These are phyloP conservation scores for Hylodesmum podocarpum DNA, from an alignment of 306 rosid species.

Conservation along the genomic window DNA sequence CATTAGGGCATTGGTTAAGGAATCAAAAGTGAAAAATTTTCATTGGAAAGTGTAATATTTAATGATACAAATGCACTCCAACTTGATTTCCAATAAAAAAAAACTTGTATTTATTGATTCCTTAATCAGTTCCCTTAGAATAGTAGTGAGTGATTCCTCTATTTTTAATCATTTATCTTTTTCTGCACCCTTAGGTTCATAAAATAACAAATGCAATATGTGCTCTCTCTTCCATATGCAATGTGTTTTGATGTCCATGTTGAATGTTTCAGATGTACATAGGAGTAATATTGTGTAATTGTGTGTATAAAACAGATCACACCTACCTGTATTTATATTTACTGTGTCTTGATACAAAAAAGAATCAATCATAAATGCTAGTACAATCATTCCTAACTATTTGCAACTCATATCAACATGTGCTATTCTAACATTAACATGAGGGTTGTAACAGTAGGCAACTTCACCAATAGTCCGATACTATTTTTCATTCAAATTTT, in stretches of 20 bases:
- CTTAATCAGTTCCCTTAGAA: not conserved
- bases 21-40: not conserved
- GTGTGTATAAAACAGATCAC: not conserved
- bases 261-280: not conserved
- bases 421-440: not conserved
- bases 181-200: conserved; percentile 7
- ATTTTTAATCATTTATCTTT: not conserved
- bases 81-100: not conserved
- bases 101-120: not conserved
- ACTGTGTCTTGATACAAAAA: not conserved
- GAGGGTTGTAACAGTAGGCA: not conserved
- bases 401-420: not conserved
- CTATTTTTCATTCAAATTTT: conserved; percentile 24
- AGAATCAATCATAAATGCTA: not conserved
- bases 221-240: not conserved
- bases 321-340: not conserved
- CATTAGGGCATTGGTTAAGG: not conserved
- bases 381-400: not conserved
- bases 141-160: not conserved
- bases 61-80: not conserved
- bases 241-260: not conserved
- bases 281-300: not conserved
- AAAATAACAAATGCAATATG: not conserved
- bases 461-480: not conserved
- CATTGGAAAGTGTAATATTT: not conserved